These are phyloP conservation scores for Neostapfia colusana DNA, from an alignment of 176 grass and related monocot genomes.

Conservation along the genomic window DNA sequence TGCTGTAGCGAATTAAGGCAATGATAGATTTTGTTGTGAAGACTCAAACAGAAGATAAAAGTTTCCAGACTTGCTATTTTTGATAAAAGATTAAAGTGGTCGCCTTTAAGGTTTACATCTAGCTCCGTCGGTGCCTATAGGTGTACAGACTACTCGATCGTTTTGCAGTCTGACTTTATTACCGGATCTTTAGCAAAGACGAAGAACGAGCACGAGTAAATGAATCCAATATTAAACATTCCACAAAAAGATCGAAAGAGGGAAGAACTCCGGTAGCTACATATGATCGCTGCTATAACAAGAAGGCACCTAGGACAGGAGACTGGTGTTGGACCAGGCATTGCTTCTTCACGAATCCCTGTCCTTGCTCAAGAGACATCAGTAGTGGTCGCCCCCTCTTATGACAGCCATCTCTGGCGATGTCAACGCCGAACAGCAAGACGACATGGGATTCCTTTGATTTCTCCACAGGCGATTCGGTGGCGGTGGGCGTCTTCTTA, in stretches of 20 bases:
- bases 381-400: constrained; percentile 33
- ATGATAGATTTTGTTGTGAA: not conserved
- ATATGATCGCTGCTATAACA: constrained; percentile 35
- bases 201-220: constrained; percentile 10
- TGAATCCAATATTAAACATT: not conserved
- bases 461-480: not conserved
- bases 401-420: constrained; percentile 27
- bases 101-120: too few relatives aligned
- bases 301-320: constrained; percentile 52
- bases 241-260: not conserved
- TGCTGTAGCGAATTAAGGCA: not conserved
- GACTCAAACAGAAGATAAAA: not conserved
- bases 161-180: constrained; percentile 4
- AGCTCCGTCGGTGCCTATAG: too few relatives aligned
- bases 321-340: constrained; percentile 33
- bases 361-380: constrained; percentile 21
- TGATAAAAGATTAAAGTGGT: too few relatives aligned
- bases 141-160: too few relatives aligned
- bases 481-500: constrained; percentile 14
- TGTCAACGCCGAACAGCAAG: constrained; percentile 61
- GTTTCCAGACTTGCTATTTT: not conserved
- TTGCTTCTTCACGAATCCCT: constrained; percentile 41
- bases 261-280: not conserved
- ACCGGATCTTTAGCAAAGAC: constrained; percentile 25
- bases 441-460: constrained; percentile 29